Percentiles rank a stretch among this genome's conserved stretches.
phyloP scores from a whole-genome alignment of 345 rosid species.

The Ricinus communis region DNA sequence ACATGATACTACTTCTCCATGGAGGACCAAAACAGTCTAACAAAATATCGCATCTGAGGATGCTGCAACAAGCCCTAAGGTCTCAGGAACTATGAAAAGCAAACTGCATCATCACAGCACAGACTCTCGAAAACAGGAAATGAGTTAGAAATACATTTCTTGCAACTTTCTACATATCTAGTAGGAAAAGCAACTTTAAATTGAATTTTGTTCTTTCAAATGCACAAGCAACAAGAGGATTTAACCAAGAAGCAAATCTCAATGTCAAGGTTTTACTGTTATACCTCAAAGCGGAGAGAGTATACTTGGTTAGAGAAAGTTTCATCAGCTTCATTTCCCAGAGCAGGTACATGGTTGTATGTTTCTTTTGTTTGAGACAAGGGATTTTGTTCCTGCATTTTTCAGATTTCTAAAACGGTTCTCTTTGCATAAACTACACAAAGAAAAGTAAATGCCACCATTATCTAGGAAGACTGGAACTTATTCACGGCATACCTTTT shows the following conservation, averaged over 20 bases:
- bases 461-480: not conserved
- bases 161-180: not conserved
- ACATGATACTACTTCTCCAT: not conserved
- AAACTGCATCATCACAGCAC: no score
- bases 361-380: conserved; percentile 18
- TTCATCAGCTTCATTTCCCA: conserved; percentile 37
- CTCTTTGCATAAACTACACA: conserved; percentile 5
- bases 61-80: not conserved
- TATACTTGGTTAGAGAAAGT: conserved; percentile 33
- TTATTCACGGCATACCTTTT: conserved; percentile 35
- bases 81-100: not conserved
- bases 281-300: conserved; percentile 84
- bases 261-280: not conserved
- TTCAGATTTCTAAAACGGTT: conserved; percentile 13
- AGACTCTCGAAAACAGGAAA: no score
- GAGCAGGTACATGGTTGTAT: conserved; percentile 28
- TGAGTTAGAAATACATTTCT: no score
- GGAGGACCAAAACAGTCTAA: no score
- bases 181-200: not conserved
- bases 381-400: conserved; percentile 37
- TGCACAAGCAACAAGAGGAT: not conserved
- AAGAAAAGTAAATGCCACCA: conserved; percentile 10
- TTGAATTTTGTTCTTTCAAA: not conserved
- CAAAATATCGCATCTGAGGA: not conserved
- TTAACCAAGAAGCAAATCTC: not conserved